Evolutionary conservation across 768 basidiomycete genomes (phyloP).

Genomic region (Melanogaster broomeanus): DNA sequence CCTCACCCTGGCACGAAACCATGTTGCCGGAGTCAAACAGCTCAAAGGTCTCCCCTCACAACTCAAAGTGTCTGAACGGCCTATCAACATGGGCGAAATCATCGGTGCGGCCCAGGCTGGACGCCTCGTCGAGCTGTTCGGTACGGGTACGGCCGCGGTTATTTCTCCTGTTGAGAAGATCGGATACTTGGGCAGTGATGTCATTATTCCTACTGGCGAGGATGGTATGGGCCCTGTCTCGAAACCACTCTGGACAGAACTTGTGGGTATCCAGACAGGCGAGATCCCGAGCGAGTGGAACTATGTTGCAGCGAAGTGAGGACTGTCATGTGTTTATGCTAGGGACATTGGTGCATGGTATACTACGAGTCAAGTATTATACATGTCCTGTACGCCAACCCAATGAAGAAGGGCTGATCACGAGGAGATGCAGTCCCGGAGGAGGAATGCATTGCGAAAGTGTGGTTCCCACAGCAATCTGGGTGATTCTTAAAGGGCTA

Average conservation of each 20-base stretch:
- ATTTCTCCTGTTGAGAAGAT: slow-evolving; percentile 53
- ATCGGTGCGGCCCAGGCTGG: slow-evolving; percentile 46
- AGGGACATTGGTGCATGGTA: not conserved
- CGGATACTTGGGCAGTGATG: slow-evolving; percentile 57
- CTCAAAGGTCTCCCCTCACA: slow-evolving; percentile 55
- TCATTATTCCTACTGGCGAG: slow-evolving; percentile 54
- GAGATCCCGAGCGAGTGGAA: slow-evolving; percentile 80
- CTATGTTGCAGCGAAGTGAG: slow-evolving; percentile 45
- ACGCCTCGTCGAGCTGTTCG: slow-evolving; percentile 52
- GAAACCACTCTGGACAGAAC: slow-evolving; percentile 47
- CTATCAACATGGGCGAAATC: slow-evolving; percentile 77
- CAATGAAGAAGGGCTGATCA: no score
- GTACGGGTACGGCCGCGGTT: slow-evolving; percentile 55
- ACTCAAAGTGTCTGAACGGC: slow-evolving; percentile 64
- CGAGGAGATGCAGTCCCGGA: no score
- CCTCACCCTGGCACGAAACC: slow-evolving; percentile 52
- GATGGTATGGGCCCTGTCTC: slow-evolving; percentile 79
- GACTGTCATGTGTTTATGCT: not conserved
- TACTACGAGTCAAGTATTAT: no score
- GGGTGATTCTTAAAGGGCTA: no score
- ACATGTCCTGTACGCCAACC: no score
- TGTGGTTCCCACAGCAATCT: no score
- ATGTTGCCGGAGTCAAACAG: slow-evolving; percentile 46
- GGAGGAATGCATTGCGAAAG: no score
- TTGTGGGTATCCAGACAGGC: slow-evolving; percentile 73